Evolutionary conservation across 129 eudicot species (phyloP).

Genomic region (Deinandra increscens): DNA sequence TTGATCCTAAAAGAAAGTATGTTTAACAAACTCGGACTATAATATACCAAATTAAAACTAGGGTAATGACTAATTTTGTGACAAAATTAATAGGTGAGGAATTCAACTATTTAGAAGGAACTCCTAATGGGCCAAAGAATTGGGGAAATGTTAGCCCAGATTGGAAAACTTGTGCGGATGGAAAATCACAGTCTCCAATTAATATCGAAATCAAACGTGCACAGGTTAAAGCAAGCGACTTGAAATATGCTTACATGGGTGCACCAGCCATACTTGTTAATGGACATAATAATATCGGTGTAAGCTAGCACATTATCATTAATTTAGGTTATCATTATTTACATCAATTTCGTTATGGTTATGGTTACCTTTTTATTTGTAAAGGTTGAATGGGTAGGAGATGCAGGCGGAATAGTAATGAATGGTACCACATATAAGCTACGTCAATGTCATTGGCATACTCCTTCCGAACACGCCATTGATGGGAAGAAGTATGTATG

Average conservation of each 20-base stretch:
- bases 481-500: slow-evolving; percentile 46
- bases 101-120: slow-evolving; percentile 26
- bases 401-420: slow-evolving; percentile 45
- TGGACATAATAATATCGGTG: slow-evolving; percentile 35
- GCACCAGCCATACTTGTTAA: slow-evolving; percentile 44
- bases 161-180: slow-evolving; percentile 43
- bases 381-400: slow-evolving; percentile 54
- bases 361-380: background rate
- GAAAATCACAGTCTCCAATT: slow-evolving; percentile 49
- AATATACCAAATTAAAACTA: too few relatives aligned
- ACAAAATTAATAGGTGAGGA: background rate
- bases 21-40: too few relatives aligned
- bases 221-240: slow-evolving; percentile 3
- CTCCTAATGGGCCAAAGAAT: slow-evolving; percentile 33
- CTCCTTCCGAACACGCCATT: slow-evolving; percentile 64
- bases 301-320: background rate
- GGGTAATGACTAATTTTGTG: too few relatives aligned
- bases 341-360: background rate
- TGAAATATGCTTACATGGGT: slow-evolving; percentile 36
- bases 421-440: slow-evolving; percentile 41
- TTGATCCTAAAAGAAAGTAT: too few relatives aligned
- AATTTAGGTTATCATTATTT: background rate
- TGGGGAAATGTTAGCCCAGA: slow-evolving; percentile 40
- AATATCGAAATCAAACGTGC: slow-evolving; percentile 20
- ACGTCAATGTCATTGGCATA: slow-evolving; percentile 71